Evolutionary conservation across 805 yeast species (phyloP), one percentile per base, ranked within the genome.

Genomic region (Schizosaccharomyces cryophilus): DNA sequence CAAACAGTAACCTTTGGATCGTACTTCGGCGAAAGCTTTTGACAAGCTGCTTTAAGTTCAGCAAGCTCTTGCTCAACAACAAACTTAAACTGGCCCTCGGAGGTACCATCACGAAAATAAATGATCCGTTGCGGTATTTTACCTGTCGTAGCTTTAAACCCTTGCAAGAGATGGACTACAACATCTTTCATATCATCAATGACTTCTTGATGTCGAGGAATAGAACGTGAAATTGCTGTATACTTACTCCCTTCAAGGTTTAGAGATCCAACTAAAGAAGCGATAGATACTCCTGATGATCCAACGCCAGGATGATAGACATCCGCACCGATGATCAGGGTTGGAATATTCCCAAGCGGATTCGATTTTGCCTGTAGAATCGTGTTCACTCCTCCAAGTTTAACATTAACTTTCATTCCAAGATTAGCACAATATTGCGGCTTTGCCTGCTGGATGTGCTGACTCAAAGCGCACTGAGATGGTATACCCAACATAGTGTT

Each of bases 101-200:
- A 67, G 26, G 70, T 72, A 64, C 72, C 72, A 64, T 70, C 72
- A 62, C 72, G 69, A 65, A 69, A 70, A 58, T 69, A 68, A 5
- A 70, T 51, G 60, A 70, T 67, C 19, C 63, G 62, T 42, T 62
- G 45, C 15, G 72, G 72, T 24, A 67, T 55, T 40, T 64, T 64
- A 5, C 67, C 65, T 45, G 67, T 65, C 60, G 60, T 61, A 29
- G 63, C 62, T 19, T 64, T 62, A 42, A 54, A 63, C 48, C 61
- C 51, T 13, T 51, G 47, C 30, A 63, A 35, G 24, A 62, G 42
- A 21, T 61, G 42, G 29, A 31, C 47, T 29, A 62, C 59, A 17
- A 61, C 40, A n/a, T 38, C 58, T 13, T 56, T 56, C 40, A 61
- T 61, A 15, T 58, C 61, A 21, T 48, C 60, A 29, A 62, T 40